Evolutionary conservation across 2,329 filamentous ascomycete species (phyloP).

Genomic region (Allantophomopsis lycopodina): DNA sequence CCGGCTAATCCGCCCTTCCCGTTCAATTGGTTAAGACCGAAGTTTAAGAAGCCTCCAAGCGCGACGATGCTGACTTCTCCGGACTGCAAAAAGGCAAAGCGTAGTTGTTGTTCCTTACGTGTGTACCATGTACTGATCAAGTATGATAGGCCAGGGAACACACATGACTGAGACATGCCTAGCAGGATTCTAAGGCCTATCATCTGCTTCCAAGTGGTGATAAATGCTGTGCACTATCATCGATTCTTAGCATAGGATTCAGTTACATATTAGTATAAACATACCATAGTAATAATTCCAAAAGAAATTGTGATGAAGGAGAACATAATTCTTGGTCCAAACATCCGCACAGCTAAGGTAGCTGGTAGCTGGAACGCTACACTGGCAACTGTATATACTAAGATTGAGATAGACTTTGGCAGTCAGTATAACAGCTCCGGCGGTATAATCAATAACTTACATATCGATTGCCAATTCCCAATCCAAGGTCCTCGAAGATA

Average conservation of each 20-base stretch:
- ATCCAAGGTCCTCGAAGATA: conserved; percentile 48
- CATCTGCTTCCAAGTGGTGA: conserved; percentile 56
- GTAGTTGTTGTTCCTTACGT: conserved; percentile 21
- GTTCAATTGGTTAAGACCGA: conserved; percentile 49
- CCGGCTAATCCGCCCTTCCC: conserved; percentile 36
- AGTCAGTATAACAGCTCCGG: not conserved
- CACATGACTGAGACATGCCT: conserved; percentile 45
- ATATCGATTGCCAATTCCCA: conserved; percentile 49
- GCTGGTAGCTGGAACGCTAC: conserved; percentile 57
- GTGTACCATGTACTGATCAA: conserved; percentile 25
- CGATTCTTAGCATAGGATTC: not conserved
- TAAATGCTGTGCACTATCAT: conserved; percentile 44
- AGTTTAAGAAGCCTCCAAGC: conserved; percentile 30
- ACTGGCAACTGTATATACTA: conserved; percentile 58
- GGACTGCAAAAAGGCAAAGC: conserved; percentile 55
- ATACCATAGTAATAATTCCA: conserved; percentile 45
- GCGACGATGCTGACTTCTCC: conserved; percentile 46
- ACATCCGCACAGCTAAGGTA: conserved; percentile 49
- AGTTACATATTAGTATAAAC: not conserved
- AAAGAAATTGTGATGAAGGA: conserved; percentile 43
- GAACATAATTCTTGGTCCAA: conserved; percentile 53
- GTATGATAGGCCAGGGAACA: conserved; percentile 36
- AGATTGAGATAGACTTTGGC: conserved; percentile 45
- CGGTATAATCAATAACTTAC: conserved; percentile 9
- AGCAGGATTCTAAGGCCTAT: conserved; percentile 51